These are phyloP conservation scores for Amanita jacksonii DNA, from an alignment of 768 basidiomycete genomes.

Conservation along the genomic window DNA sequence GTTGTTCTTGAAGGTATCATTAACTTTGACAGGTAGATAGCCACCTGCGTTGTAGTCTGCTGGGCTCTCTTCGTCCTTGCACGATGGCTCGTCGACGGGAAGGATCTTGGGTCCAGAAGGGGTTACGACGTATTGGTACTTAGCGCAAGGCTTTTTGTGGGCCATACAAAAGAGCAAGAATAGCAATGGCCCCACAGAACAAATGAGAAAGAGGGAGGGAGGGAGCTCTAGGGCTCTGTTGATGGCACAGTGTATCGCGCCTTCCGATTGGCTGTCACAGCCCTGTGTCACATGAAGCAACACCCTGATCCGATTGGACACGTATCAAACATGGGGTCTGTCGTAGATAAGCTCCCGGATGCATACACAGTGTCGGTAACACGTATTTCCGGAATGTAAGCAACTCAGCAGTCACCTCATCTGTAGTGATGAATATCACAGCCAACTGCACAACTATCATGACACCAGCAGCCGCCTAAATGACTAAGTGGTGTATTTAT, in stretches of 20 bases:
- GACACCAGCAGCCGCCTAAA: too few species aligned
- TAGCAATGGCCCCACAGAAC: too few species aligned
- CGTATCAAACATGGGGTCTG: background rate
- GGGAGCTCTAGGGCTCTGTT: constrained; percentile 4
- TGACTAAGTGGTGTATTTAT: too few species aligned
- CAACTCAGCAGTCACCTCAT: too few species aligned
- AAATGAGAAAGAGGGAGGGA: constrained; percentile 11
- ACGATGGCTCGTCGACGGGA: constrained; percentile 53
- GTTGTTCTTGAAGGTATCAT: constrained; percentile 75
- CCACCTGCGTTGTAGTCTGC: constrained; percentile 78
- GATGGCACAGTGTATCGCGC: background rate
- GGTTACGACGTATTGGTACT: constrained; percentile 70
- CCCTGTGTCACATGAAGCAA: background rate
- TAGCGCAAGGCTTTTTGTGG: constrained; percentile 54
- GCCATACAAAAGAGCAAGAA: constrained; percentile 44
- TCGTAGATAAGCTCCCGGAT: too few species aligned
- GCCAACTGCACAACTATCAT: too few species aligned
- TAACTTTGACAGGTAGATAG: constrained; percentile 73
- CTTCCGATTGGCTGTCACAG: constrained; percentile 1
- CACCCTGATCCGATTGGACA: background rate
- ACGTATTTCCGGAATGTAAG: too few species aligned
- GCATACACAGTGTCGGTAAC: too few species aligned
- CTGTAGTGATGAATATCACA: too few species aligned
- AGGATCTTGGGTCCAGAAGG: constrained; percentile 58
- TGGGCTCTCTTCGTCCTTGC: constrained; percentile 76